Base-by-base conservation (phyloP, 441 rosid genomes). In the Arabidopsis hybrid region DNA sequence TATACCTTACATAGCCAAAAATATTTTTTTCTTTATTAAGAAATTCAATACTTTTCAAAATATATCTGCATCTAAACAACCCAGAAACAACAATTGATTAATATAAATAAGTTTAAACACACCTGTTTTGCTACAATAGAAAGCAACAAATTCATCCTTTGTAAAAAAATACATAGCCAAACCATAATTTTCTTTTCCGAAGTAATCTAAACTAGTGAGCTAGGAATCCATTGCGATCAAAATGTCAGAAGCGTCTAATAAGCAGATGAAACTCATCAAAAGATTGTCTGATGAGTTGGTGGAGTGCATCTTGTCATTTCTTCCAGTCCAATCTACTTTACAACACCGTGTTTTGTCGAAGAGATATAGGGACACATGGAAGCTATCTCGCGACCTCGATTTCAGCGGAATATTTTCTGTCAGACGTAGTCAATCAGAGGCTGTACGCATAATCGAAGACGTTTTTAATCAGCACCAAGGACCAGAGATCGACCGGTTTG, bases 341-440 rank as follows among this genome's bases (percentile, higher is more conserved):
- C 31, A 2, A 55, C 10, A 42, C 7, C 53, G 42, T 16, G 4
- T 8, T 4, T 3, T 67, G 17, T 55, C 72, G 8, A 67, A 16
- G 11, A 7, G 0, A 18, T 67, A 32, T 17, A 14, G 10, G 1
- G 6, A 66, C 0, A 38, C 53, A 1, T 1, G 0, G 1, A 66
- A 39, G 5, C 26, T 2, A 39, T 74, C 72, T 3, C 31, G 36
- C 5, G 14, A 67, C 5, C 68, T 74, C 2, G 73, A 74, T 32
- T 74, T 74, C 56, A 40, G 73, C 7, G 5, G 17, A 3, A 31
- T 50, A 16, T 18, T 2, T 12, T 59, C 61, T 5, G 1, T 0
- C 7, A 59, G 78, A 34, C 67, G 67, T 7, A 60, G 21, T 0
- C 46, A 67, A 42, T 6, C 2, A 4, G 11, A 1, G 1, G 68